phyloP scores from a whole-genome alignment of 768 basidiomycete genomes.

The Mycena venus region DNA sequence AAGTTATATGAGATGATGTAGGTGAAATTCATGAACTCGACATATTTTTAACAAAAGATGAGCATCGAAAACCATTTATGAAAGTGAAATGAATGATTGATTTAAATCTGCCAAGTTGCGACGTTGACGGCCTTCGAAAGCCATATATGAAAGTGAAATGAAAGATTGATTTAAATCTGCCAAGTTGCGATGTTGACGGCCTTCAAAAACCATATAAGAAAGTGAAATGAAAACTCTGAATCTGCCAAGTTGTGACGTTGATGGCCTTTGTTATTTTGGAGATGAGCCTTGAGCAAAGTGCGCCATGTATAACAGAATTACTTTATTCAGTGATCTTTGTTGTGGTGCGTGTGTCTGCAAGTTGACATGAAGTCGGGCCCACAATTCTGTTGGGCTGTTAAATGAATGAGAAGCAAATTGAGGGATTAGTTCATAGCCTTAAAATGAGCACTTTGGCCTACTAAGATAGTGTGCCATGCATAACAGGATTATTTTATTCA shows the following conservation, averaged over 20 bases:
- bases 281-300: too few relatives aligned
- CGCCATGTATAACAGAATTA: too few relatives aligned
- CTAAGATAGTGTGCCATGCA: slow-evolving; percentile 7
- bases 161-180: background rate
- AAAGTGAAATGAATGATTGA: background rate
- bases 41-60: background rate
- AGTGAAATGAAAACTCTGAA: background rate
- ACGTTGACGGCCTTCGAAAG: background rate
- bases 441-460: slow-evolving; percentile 7
- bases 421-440: too few relatives aligned
- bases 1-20: background rate
- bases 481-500: slow-evolving; percentile 5
- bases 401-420: too few relatives aligned
- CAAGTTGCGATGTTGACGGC: background rate
- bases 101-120: background rate
- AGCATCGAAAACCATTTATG: background rate
- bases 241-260: background rate
- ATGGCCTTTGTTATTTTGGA: background rate
- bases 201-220: background rate
- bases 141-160: background rate
- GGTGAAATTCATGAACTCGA: too few relatives aligned
- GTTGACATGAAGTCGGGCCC: too few relatives aligned
- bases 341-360: too few relatives aligned
- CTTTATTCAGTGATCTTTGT: too few relatives aligned
- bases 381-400: too few relatives aligned